Base-by-base conservation (phyloP, 139 green algal species). In the Trebouxia sp. region DNA sequence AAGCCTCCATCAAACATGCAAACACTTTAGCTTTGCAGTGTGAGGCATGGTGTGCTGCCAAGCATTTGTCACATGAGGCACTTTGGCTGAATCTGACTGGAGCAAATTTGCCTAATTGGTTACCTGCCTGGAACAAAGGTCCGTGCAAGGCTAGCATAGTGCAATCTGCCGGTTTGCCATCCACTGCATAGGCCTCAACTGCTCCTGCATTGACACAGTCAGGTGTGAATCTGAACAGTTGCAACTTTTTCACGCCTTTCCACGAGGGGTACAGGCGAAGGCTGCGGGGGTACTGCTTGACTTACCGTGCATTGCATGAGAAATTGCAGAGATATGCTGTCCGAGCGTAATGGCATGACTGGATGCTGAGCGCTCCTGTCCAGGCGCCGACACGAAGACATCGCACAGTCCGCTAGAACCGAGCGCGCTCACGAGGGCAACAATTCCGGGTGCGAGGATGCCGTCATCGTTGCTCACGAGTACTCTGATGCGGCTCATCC, bases 291-390 rank as follows among this genome's bases (percentile, higher is more conserved):
- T n/a, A n/a, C n/a, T n/a, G n/a, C n/a, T n/a, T n/a, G n/a, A 76
- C 5, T 15, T 55, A 77, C 67, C 67, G 53, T 51, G 67, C 67
- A 77, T 77, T 37, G 24, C 11, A 0, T 26, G n/a, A 24, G 41
- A 11, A n/a, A 24, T 24, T 38, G 26, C 41, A 10, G 6, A 24
- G 12, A 77, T 37, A 9, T 77, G 67, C 22, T 53, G 67, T 0
- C 41, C 42, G 9, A 77, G 67, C 9, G 67, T 77, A 22, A 77
- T 77, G 10, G 67, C 67, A 47, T 77, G 67, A 17, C 67, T 77
- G 0, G 41, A 53, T 47, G 67, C 67, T 28, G 67, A 77, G 10
- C 67, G 62, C 62, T 72, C 62, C 9, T 43, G 32, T 17, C 14
- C 37, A 45, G 62, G 62, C 35, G 62, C 62, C 35, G 62, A 72